Evolutionary conservation across 2,329 filamentous ascomycete species (phyloP).

Genomic region (Chrysosporium keratinophilum): DNA sequence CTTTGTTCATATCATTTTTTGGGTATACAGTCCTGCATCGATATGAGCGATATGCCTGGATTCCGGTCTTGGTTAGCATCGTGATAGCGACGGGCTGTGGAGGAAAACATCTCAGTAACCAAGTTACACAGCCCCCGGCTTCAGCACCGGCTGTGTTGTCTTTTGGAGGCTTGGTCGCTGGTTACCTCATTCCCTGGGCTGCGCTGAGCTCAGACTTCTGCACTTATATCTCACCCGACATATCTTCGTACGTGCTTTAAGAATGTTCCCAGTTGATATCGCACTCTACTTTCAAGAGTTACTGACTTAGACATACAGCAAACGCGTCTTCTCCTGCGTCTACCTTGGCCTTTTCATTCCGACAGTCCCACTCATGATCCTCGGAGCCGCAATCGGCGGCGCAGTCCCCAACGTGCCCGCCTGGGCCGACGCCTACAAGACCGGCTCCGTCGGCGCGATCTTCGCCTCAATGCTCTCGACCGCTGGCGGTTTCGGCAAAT

Average conservation of each 20-base stretch:
- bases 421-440: constrained; percentile 49
- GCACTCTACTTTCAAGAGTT: too few relatives aligned
- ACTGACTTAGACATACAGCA: too few relatives aligned
- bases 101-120: constrained; percentile 17
- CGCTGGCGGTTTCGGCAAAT: constrained; percentile 49
- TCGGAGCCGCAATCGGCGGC: constrained; percentile 55
- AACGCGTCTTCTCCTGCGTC: constrained; percentile 14
- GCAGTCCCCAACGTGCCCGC: constrained; percentile 42
- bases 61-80: constrained; percentile 18
- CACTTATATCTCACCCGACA: constrained; percentile 16
- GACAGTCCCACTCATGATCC: constrained; percentile 50
- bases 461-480: constrained; percentile 43
- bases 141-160: constrained; percentile 17
- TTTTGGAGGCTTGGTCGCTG: constrained; percentile 21
- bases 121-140: constrained; percentile 10
- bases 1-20: constrained; percentile 55
- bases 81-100: constrained; percentile 18
- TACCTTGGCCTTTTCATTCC: constrained; percentile 44
- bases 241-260: constrained; percentile 12
- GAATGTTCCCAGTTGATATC: too few relatives aligned
- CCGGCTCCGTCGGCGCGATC: constrained; percentile 53
- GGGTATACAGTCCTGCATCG: constrained; percentile 58
- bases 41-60: constrained; percentile 48
- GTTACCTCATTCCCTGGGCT: constrained; percentile 22
- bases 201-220: constrained; percentile 17